A percentile compares a stretch with the other conserved stretches of the same genome.
phyloP scores from a whole-genome alignment of 1,284 basidiomycete species.

The Hemileia vastatrix region DNA sequence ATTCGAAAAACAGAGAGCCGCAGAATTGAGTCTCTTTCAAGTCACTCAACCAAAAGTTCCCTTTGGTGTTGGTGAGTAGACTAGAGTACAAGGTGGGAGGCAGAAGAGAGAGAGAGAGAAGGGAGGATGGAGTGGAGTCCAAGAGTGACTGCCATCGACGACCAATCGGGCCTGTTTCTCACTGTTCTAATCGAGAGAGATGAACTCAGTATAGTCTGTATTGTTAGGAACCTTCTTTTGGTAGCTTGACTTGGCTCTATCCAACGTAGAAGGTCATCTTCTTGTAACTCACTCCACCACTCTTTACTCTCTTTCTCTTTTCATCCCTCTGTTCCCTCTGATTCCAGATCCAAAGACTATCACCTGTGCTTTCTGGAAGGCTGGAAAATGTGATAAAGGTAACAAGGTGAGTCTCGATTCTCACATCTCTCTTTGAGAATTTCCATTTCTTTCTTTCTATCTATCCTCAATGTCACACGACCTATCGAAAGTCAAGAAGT shows the following conservation, averaged over 20 bases:
- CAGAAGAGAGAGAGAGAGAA: background rate
- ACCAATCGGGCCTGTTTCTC: background rate
- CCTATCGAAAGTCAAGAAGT: slow-evolving; percentile 48
- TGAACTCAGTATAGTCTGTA: slow-evolving; percentile 1
- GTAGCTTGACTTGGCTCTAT: background rate
- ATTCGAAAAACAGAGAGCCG: slow-evolving; percentile 72
- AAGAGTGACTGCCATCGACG: background rate
- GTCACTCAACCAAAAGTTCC: slow-evolving; percentile 62
- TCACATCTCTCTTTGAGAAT: background rate
- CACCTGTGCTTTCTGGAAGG: slow-evolving; percentile 40
- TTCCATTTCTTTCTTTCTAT: background rate
- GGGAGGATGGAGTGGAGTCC: background rate
- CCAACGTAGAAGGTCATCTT: too few species aligned
- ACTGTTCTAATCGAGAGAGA: background rate
- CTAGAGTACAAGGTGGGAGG: background rate
- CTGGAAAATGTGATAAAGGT: slow-evolving; percentile 40
- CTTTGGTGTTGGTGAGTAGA: slow-evolving; percentile 62
- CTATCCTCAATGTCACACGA: background rate
- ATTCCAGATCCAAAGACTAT: slow-evolving; percentile 39
- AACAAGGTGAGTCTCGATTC: slow-evolving; percentile 12
- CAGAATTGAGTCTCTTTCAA: slow-evolving; percentile 39
- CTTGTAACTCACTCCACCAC: background rate
- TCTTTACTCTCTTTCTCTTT: background rate
- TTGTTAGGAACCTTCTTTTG: slow-evolving; percentile 2
- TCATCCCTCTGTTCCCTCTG: slow-evolving; percentile 12